phyloP scores from a whole-genome alignment of 331 rosid genomes.

The Telfairia occidentalis region DNA sequence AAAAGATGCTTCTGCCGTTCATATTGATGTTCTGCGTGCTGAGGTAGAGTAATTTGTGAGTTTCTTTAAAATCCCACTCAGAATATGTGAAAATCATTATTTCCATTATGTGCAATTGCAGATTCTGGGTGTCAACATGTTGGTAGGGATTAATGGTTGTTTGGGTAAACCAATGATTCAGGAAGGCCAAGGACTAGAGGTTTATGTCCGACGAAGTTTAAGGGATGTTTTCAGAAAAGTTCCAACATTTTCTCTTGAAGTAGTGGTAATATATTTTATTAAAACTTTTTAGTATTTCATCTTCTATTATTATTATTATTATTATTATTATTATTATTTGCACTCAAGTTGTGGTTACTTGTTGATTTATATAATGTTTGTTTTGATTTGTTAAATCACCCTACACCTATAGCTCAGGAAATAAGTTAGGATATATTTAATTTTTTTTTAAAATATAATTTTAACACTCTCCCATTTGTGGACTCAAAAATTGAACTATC shows the following conservation, averaged over 20 bases:
- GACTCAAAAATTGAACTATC: neutral
- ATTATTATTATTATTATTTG: neutral
- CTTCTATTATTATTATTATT: slow-evolving; percentile 5
- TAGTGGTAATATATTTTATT: slow-evolving; percentile 41
- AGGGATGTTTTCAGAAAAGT: slow-evolving; percentile 93
- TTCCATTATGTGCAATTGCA: slow-evolving; percentile 32
- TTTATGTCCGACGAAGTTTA: slow-evolving; percentile 80
- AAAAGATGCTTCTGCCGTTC: slow-evolving; percentile 86
- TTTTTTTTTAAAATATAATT: neutral
- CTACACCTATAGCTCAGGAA: neutral
- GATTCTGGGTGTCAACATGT: slow-evolving; percentile 91
- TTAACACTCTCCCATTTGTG: neutral
- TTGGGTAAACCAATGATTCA: slow-evolving; percentile 89
- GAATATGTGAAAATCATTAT: slow-evolving; percentile 5
- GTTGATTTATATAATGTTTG: neutral
- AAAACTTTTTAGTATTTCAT: neutral
- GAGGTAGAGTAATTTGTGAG: slow-evolving; percentile 45
- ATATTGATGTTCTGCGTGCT: slow-evolving; percentile 75
- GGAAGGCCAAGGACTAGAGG: slow-evolving; percentile 82
- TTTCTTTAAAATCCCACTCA: neutral
- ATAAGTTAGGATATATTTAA: neutral
- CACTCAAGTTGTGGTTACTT: neutral
- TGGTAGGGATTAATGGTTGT: slow-evolving; percentile 64
- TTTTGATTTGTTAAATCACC: neutral
- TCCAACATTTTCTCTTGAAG: slow-evolving; percentile 84